phyloP scores from a whole-genome alignment of 228 moss, liverwort and hornwort genomes.

The Sphagnum fallax region DNA sequence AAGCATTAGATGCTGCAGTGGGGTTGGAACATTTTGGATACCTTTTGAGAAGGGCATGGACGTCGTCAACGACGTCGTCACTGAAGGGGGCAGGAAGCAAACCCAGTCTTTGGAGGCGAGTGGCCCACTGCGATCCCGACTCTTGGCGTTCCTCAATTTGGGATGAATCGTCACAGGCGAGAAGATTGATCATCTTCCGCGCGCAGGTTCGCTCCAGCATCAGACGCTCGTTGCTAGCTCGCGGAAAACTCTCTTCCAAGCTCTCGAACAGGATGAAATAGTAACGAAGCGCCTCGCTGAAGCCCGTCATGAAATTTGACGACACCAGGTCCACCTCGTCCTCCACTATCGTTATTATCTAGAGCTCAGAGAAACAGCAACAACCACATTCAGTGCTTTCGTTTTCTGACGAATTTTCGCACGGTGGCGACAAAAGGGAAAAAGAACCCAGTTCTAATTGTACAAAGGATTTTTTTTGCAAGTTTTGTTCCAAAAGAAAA shows the following conservation, averaged over 20 bases:
- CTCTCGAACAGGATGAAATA: slow-evolving; percentile 57
- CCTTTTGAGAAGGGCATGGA: slow-evolving; percentile 57
- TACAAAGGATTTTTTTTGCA: not conserved
- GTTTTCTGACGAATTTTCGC: no score
- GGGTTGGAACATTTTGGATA: not conserved
- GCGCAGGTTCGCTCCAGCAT: slow-evolving; percentile 51
- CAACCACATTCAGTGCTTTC: not conserved
- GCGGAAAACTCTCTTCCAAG: slow-evolving; percentile 40
- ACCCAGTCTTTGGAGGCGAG: slow-evolving; percentile 22
- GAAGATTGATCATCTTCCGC: slow-evolving; percentile 35
- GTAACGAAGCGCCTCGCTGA: slow-evolving; percentile 53
- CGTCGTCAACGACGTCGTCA: slow-evolving; percentile 52
- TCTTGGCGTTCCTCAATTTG: slow-evolving; percentile 32
- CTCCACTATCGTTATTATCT: slow-evolving; percentile 58
- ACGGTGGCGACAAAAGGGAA: not conserved
- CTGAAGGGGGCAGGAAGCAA: slow-evolving; percentile 36
- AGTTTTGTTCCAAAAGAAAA: not conserved
- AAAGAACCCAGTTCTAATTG: not conserved
- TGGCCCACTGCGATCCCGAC: slow-evolving; percentile 35
- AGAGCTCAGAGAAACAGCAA: slow-evolving; percentile 1
- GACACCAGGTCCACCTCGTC: slow-evolving; percentile 60
- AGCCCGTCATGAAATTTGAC: slow-evolving; percentile 39
- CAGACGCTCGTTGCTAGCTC: slow-evolving; percentile 44
- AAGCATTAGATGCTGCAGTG: no score
- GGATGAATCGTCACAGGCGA: slow-evolving; percentile 37